These are phyloP conservation scores for Westerdykella sp. DNA, from an alignment of 2,329 filamentous ascomycete genomes.

Conservation along the genomic window DNA sequence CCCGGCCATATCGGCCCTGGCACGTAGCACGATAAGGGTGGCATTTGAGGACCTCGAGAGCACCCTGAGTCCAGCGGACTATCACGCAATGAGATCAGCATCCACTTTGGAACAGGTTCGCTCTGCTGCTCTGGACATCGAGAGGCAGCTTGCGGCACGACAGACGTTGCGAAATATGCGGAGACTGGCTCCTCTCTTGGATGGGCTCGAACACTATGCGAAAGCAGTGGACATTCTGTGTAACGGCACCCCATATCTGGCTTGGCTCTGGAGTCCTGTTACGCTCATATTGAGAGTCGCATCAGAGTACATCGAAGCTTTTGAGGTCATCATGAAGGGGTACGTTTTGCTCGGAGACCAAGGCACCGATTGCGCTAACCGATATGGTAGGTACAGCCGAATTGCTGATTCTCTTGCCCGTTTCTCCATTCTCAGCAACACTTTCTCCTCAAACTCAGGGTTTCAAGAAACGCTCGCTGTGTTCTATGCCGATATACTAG, in stretches of 20 bases:
- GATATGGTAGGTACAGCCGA: slow-evolving; percentile 31
- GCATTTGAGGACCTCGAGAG: slow-evolving; percentile 18
- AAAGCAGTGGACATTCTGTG: slow-evolving; percentile 41
- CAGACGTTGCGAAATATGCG: slow-evolving; percentile 41
- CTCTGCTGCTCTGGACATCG: slow-evolving; percentile 34
- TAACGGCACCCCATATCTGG: slow-evolving; percentile 43
- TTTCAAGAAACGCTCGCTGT: slow-evolving; percentile 41
- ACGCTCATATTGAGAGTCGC: slow-evolving; percentile 14
- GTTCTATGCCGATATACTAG: slow-evolving; percentile 46
- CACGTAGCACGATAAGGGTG: slow-evolving; percentile 37
- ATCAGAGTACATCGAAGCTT: slow-evolving; percentile 36
- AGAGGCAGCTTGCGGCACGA: slow-evolving; percentile 37
- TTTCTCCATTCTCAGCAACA: slow-evolving; percentile 32
- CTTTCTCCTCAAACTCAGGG: slow-evolving; percentile 25
- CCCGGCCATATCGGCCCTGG: not conserved
- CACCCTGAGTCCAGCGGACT: slow-evolving; percentile 11
- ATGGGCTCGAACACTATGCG: slow-evolving; percentile 40
- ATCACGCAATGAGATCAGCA: slow-evolving; percentile 19
- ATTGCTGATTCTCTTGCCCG: slow-evolving; percentile 39
- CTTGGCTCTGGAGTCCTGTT: slow-evolving; percentile 40
- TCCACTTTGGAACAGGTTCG: slow-evolving; percentile 36
- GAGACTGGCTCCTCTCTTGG: slow-evolving; percentile 40
- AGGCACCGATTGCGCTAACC: not conserved
- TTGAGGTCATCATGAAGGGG: slow-evolving; percentile 37
- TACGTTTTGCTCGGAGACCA: not conserved